Conservation (phyloP, 257 asterid genomes). For the Solanum raphanifolium region DNA sequence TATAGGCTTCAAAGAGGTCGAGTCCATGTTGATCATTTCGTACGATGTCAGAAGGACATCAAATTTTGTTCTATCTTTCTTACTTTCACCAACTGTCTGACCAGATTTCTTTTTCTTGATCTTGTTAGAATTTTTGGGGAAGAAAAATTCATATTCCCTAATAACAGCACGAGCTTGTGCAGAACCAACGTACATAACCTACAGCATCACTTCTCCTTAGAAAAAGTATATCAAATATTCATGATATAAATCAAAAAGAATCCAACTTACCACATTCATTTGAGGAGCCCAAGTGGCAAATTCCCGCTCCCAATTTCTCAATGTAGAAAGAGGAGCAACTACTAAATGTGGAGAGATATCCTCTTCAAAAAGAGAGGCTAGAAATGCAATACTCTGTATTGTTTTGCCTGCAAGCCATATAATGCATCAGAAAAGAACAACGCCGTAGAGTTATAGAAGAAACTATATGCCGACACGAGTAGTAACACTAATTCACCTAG, state of each 20-base stretch:
- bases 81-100: conserved; percentile 60
- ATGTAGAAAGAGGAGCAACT: conserved; percentile 92
- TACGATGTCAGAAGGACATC: conserved; percentile 92
- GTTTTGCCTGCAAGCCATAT: conserved; percentile 68
- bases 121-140: conserved; percentile 64
- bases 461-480: background rate
- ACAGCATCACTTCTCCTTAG: conserved; percentile 32
- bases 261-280: conserved; percentile 86
- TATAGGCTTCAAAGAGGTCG: conserved; percentile 64
- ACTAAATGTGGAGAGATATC: conserved; percentile 75
- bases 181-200: conserved; percentile 93
- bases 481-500: background rate
- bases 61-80: conserved; percentile 82
- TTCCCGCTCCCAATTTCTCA: conserved; percentile 99
- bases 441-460: background rate
- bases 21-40: conserved; percentile 89
- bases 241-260: background rate
- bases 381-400: conserved; percentile 91
- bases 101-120: conserved; percentile 69
- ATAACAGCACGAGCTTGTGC: conserved; percentile 72
- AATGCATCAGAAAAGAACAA: conserved; percentile 7
- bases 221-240: conserved; percentile 1
- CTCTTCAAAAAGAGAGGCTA: conserved; percentile 86
- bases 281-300: conserved; percentile 99
- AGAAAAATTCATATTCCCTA: conserved; percentile 80